Conservation (phyloP, 495 filamentous ascomycete species). For the Rhypophila decipiens region DNA sequence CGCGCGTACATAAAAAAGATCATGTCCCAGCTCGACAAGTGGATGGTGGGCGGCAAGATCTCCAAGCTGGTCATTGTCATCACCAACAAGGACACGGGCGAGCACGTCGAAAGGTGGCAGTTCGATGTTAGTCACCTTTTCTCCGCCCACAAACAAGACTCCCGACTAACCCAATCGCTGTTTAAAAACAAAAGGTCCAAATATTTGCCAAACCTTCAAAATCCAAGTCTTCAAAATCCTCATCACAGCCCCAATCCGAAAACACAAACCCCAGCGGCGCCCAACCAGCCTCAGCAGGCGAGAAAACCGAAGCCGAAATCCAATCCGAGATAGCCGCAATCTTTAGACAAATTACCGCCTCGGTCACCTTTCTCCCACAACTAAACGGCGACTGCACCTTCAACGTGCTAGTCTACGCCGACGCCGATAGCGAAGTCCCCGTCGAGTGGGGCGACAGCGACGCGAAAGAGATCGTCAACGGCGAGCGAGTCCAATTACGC, state of each 20-base stretch:
- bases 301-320: slow-evolving; percentile 87
- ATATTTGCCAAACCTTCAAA: slow-evolving; percentile 53
- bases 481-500: slow-evolving; percentile 89
- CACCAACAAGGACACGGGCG: slow-evolving; percentile 91
- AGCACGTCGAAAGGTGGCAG: slow-evolving; percentile 95
- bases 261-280: slow-evolving; percentile 30
- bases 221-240: slow-evolving; percentile 18
- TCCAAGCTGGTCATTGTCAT: slow-evolving; percentile 94
- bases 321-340: slow-evolving; percentile 92
- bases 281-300: slow-evolving; percentile 35
- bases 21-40: slow-evolving; percentile 90
- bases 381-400: slow-evolving; percentile 92
- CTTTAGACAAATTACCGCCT: slow-evolving; percentile 96
- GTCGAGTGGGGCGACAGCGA: slow-evolving; percentile 99
- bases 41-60: slow-evolving; percentile 95
- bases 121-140: slow-evolving; percentile 66
- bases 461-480: slow-evolving; percentile 93
- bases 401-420: slow-evolving; percentile 96
- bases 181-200: slow-evolving; percentile 46
- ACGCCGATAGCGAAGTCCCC: slow-evolving; percentile 92
- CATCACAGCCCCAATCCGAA: slow-evolving; percentile 31
- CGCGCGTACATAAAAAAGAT: slow-evolving; percentile 99
- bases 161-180: not conserved
- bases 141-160: not conserved
- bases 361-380: slow-evolving; percentile 92